A percentile compares a stretch with the other conserved stretches of the same genome.
phyloP scores from a whole-genome alignment of 2,329 filamentous ascomycete genomes.

The Setomelanomma holmii region DNA sequence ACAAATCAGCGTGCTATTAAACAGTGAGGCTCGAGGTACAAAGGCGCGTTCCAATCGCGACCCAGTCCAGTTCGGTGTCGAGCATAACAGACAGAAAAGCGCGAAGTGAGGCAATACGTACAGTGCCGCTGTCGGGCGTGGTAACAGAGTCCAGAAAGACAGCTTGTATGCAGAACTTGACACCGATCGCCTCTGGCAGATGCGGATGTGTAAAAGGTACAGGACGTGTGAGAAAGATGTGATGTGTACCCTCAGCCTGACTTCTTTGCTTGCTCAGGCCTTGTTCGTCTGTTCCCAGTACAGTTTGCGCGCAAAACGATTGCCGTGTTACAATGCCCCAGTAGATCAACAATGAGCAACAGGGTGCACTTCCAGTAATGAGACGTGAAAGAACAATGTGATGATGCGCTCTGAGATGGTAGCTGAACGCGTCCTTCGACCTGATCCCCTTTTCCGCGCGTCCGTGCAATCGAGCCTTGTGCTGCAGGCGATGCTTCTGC shows the following conservation, averaged over 20 bases:
- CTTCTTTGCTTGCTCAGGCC: conserved; percentile 28
- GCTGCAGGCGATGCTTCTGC: background rate
- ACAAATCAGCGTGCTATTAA: conserved; percentile 47
- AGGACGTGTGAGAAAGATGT: conserved; percentile 39
- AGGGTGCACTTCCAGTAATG: conserved; percentile 30
- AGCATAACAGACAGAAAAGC: conserved; percentile 23
- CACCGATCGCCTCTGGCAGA: conserved; percentile 51
- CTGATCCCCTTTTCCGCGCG: conserved; percentile 14
- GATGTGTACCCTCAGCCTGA: conserved; percentile 37
- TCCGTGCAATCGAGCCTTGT: conserved; percentile 5
- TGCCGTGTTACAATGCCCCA: conserved; percentile 34
- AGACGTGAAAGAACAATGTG: conserved; percentile 25
- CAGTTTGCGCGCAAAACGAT: conserved; percentile 30
- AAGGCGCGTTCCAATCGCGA: conserved; percentile 18
- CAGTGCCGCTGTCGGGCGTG: conserved; percentile 44
- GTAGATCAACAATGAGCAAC: conserved; percentile 27
- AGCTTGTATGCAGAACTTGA: conserved; percentile 40
- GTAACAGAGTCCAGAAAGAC: conserved; percentile 42
- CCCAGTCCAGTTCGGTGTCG: conserved; percentile 15
- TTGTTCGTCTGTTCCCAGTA: conserved; percentile 28
- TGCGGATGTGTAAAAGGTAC: conserved; percentile 47
- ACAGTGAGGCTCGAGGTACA: conserved; percentile 17
- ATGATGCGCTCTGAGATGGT: conserved; percentile 12
- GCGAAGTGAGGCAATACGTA: conserved; percentile 50
- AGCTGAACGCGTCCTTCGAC: conserved; percentile 25